Evolutionary conservation across 1,139 yeast species (phyloP).

Genomic region (Geotrichum bryndzae): DNA sequence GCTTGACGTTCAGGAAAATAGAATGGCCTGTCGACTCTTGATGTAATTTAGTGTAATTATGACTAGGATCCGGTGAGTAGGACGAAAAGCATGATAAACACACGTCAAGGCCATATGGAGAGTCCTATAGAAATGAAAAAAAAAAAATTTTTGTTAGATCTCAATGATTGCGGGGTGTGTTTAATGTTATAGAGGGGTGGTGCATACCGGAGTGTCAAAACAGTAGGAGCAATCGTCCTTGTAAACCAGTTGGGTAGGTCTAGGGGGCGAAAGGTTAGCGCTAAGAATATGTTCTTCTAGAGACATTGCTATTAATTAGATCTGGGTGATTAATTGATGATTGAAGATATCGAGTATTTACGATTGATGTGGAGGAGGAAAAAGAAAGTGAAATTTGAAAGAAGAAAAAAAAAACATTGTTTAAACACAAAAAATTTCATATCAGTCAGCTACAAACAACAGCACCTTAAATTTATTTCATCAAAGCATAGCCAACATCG

Average conservation of each 20-base stretch:
- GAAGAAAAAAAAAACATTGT: neutral
- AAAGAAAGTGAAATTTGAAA: neutral
- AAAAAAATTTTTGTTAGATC: neutral
- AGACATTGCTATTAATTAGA: slow-evolving; percentile 6
- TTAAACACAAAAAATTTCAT: neutral
- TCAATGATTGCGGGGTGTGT: neutral
- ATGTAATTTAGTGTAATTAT: slow-evolving; percentile 54
- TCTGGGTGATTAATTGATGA: neutral
- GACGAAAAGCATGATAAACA: slow-evolving; percentile 64
- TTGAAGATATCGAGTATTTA: neutral
- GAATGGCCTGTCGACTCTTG: slow-evolving; percentile 46
- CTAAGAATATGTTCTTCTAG: slow-evolving; percentile 12
- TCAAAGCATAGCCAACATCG: slow-evolving; percentile 44
- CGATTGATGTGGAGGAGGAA: neutral
- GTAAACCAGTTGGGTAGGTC: slow-evolving; percentile 41
- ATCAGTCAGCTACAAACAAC: neutral
- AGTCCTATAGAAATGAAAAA: slow-evolving; percentile 34
- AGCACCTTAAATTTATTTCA: neutral
- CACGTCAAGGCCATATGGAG: slow-evolving; percentile 59
- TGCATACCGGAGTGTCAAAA: slow-evolving; percentile 55
- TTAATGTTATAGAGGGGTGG: neutral
- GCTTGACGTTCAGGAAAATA: slow-evolving; percentile 50
- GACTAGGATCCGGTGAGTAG: slow-evolving; percentile 47
- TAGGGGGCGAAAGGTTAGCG: slow-evolving; percentile 22
- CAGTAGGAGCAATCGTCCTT: slow-evolving; percentile 83